A percentile compares a stretch with the other conserved stretches of the same genome.
These are phyloP conservation scores for Apiosordaria backusii DNA, from an alignment of 495 filamentous ascomycete genomes.

Conservation along the genomic window DNA sequence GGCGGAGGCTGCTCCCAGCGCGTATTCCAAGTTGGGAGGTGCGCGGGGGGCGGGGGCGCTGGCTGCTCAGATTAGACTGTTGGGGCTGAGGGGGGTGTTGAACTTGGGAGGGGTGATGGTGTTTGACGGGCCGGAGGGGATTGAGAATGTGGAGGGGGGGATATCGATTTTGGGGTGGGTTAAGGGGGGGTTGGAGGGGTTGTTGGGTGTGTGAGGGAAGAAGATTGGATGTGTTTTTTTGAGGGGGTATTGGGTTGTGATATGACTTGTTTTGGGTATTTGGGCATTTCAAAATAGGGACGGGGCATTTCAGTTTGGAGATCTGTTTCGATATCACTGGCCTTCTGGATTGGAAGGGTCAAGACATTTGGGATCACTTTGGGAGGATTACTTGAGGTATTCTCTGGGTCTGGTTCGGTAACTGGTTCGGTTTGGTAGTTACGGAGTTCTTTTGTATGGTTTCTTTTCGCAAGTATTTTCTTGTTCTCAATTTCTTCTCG, in stretches of 20 bases:
- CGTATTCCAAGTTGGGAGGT: constrained; percentile 9
- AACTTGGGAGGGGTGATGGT: constrained; percentile 18
- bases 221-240: not conserved
- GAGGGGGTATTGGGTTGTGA: not conserved
- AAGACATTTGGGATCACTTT: not conserved
- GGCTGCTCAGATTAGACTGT: not conserved
- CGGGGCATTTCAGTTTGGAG: too few relatives aligned
- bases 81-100: not conserved
- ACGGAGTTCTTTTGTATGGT: not conserved
- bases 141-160: constrained; percentile 13
- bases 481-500: too few relatives aligned
- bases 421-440: not conserved
- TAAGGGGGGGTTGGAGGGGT: constrained; percentile 9
- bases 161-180: constrained; percentile 16
- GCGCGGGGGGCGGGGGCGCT: not conserved
- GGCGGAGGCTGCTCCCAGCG: not conserved
- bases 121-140: constrained; percentile 18
- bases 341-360: not conserved
- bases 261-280: too few relatives aligned
- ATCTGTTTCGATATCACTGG: not conserved
- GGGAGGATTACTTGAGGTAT: not conserved
- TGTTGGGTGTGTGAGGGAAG: not conserved
- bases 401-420: not conserved
- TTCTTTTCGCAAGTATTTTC: not conserved
- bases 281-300: not conserved